A percentile compares a stretch with the other conserved stretches of the same genome.
These are phyloP conservation scores for Yamadazyma tumulicola DNA, from an alignment of 805 yeast species.

Conservation along the genomic window DNA sequence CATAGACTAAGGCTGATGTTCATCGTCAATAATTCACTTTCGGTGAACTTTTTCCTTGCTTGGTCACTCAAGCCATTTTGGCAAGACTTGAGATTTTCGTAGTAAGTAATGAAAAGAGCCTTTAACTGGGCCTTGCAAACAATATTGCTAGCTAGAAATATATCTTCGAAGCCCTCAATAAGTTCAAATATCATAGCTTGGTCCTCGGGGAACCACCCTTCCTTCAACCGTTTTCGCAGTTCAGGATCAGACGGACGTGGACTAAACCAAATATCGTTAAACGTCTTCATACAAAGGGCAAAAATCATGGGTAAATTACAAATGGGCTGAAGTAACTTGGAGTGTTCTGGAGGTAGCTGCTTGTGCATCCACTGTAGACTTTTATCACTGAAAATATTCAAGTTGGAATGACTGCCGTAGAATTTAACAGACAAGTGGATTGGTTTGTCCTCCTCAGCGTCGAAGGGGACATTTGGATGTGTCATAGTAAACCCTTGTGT, in stretches of 20 bases:
- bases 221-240: slow-evolving; percentile 4
- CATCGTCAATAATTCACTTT: slow-evolving; percentile 34
- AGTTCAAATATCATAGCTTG: slow-evolving; percentile 21
- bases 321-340: slow-evolving; percentile 24
- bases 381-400: slow-evolving; percentile 32
- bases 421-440: slow-evolving; percentile 13
- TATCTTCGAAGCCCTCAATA: slow-evolving; percentile 21
- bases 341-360: slow-evolving; percentile 21
- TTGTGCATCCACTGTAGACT: slow-evolving; percentile 30
- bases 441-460: neutral
- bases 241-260: slow-evolving; percentile 8
- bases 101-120: slow-evolving; percentile 24
- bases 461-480: neutral
- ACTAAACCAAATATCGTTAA: slow-evolving; percentile 12
- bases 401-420: slow-evolving; percentile 34
- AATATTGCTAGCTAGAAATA: slow-evolving; percentile 20
- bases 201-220: slow-evolving; percentile 20
- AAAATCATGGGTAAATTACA: slow-evolving; percentile 28
- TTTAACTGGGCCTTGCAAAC: slow-evolving; percentile 15
- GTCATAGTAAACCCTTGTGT: neutral
- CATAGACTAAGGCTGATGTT: slow-evolving; percentile 24
- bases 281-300: slow-evolving; percentile 11
- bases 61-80: neutral
- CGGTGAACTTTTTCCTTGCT: slow-evolving; percentile 17
- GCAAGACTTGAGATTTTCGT: too few species aligned